A percentile compares a stretch with the other conserved stretches of the same genome.
Conservation (phyloP, 495 filamentous ascomycete genomes). For the Emericellopsis terricola region DNA sequence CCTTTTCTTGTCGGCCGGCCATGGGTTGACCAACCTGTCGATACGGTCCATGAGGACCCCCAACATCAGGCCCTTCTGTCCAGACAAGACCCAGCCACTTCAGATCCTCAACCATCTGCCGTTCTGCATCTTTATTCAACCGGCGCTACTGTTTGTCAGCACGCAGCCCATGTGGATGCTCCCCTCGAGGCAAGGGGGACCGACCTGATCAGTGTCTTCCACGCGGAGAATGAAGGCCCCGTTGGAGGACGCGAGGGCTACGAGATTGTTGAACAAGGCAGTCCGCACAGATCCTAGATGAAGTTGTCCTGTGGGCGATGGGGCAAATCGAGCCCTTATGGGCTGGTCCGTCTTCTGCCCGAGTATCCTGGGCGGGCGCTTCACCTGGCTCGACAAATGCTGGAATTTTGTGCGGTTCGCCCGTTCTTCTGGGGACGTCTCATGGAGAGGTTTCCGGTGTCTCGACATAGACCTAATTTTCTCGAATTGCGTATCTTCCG, state of each 20-base stretch:
- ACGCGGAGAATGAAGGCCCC: slow-evolving; percentile 88
- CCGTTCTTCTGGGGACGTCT: no score
- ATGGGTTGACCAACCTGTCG: slow-evolving; percentile 40
- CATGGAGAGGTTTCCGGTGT: no score
- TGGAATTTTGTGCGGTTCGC: no score
- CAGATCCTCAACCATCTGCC: slow-evolving; percentile 57
- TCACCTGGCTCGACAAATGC: no score
- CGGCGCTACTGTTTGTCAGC: no score
- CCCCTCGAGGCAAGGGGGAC: no score
- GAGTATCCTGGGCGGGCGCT: background rate
- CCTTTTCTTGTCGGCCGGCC: background rate
- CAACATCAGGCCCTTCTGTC: slow-evolving; percentile 84
- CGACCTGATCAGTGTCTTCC: slow-evolving; percentile 90
- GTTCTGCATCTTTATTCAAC: slow-evolving; percentile 53
- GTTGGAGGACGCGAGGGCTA: slow-evolving; percentile 48
- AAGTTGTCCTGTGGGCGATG: slow-evolving; percentile 84
- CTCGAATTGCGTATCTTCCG: no score
- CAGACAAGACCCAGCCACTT: slow-evolving; percentile 79
- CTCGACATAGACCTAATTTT: no score
- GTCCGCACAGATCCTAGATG: slow-evolving; percentile 86
- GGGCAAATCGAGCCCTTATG: slow-evolving; percentile 83
- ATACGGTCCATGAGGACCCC: slow-evolving; percentile 71
- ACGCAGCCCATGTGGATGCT: no score
- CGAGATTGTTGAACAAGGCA: slow-evolving; percentile 79
- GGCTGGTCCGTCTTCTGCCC: slow-evolving; percentile 36